These are phyloP conservation scores for Farysia itapuensis DNA, from an alignment of 1,284 basidiomycete genomes.

Conservation along the genomic window DNA sequence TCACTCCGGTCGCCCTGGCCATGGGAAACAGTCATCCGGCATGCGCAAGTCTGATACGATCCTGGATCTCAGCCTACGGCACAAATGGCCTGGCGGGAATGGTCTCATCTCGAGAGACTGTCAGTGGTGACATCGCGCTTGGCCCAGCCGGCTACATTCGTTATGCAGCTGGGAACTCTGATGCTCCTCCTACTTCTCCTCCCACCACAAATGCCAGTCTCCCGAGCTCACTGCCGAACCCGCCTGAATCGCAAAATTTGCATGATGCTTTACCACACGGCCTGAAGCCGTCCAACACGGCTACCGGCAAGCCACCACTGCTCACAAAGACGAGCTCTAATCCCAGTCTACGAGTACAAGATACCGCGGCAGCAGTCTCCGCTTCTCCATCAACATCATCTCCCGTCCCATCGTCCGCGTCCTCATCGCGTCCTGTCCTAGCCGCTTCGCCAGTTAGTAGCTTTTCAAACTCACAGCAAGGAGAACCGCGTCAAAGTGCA, in stretches of 20 bases:
- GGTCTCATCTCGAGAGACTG: slow-evolving; percentile 25
- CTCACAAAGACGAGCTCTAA: slow-evolving; percentile 38
- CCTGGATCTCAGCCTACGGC: slow-evolving; percentile 43
- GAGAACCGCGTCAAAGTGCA: neutral
- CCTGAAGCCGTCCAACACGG: neutral
- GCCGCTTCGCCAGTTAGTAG: neutral
- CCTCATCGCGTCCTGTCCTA: neutral
- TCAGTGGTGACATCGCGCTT: slow-evolving; percentile 24
- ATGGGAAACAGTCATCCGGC: slow-evolving; percentile 31
- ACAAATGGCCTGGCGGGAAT: slow-evolving; percentile 39
- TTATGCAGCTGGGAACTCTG: slow-evolving; percentile 13
- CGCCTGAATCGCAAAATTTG: too few species aligned
- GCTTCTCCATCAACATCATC: slow-evolving; percentile 4
- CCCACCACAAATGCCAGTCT: neutral
- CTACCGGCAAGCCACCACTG: slow-evolving; percentile 1
- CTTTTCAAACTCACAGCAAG: neutral
- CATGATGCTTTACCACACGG: slow-evolving; percentile 5
- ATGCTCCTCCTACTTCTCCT: neutral
- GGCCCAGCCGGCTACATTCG: slow-evolving; percentile 33
- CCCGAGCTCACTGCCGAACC: slow-evolving; percentile 3
- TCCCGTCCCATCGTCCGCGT: neutral
- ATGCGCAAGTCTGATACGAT: slow-evolving; percentile 38
- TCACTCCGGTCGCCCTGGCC: slow-evolving; percentile 48
- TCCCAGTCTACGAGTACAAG: slow-evolving; percentile 28
- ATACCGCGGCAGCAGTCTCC: neutral